A percentile compares a stretch with the other conserved stretches of the same genome.
phyloP scores from a whole-genome alignment of 1,284 basidiomycete genomes.

The Papiliotrema nemorosa region DNA sequence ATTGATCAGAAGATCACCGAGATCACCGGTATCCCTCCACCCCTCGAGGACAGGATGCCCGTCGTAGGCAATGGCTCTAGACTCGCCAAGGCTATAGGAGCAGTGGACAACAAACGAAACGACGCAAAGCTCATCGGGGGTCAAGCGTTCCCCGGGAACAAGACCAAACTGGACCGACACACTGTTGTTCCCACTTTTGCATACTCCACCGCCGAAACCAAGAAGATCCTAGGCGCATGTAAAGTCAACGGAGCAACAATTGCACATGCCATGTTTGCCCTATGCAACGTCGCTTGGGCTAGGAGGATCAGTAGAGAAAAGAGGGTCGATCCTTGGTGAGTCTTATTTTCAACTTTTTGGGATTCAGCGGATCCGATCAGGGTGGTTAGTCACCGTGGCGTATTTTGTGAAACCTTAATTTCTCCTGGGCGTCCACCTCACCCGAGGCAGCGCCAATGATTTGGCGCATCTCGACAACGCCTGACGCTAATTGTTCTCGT shows the following conservation, averaged over 20 bases:
- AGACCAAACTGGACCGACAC: conserved; percentile 6
- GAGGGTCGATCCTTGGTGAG: conserved; percentile 56
- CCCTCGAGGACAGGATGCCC: conserved; percentile 21
- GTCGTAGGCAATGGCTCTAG: conserved; percentile 2
- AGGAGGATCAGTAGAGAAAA: conserved; percentile 47
- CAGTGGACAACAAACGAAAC: conserved; percentile 12
- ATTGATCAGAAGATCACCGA: conserved; percentile 2
- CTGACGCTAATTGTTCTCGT: too few relatives aligned
- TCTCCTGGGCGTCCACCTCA: too few relatives aligned
- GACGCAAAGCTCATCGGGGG: conserved; percentile 20
- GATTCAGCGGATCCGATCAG: too few relatives aligned
- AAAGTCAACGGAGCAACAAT: conserved; percentile 69
- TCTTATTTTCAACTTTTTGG: conserved; percentile 1
- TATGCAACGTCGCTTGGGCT: conserved; percentile 70
- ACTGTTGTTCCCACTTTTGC: conserved; percentile 24
- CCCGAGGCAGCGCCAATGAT: too few relatives aligned
- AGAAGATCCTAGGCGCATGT: conserved; percentile 39
- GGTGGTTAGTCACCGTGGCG: too few relatives aligned
- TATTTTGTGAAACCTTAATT: too few relatives aligned
- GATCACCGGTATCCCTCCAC: conserved; percentile 9
- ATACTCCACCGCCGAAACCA: conserved; percentile 19
- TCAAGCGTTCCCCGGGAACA: conserved; percentile 15
- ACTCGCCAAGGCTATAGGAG: conserved; percentile 9
- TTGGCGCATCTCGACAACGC: too few relatives aligned
- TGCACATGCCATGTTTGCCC: conserved; percentile 67